A percentile compares a stretch with the other conserved stretches of the same genome.
Conservation (phyloP, 2,329 filamentous ascomycete species). For the Fusarium sp. region DNA sequence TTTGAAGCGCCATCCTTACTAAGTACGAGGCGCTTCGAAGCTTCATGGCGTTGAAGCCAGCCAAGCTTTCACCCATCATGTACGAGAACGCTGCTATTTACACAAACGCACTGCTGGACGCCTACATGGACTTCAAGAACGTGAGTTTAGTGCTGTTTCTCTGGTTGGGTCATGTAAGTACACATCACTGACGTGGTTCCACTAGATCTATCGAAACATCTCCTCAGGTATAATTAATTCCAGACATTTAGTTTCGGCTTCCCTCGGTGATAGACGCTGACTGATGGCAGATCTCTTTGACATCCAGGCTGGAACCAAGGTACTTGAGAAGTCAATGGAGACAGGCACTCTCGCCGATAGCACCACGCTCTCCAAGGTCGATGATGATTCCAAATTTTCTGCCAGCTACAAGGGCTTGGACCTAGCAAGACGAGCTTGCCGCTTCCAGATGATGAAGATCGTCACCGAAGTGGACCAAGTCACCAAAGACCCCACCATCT, state of each 20-base stretch:
- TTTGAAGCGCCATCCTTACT: not conserved
- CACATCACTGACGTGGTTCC: too few relatives aligned
- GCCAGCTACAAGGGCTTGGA: slow-evolving; percentile 6
- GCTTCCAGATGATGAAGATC: slow-evolving; percentile 11
- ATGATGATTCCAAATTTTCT: not conserved
- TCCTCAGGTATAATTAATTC: not conserved
- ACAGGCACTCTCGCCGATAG: not conserved
- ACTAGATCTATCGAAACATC: slow-evolving; percentile 6
- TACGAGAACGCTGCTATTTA: slow-evolving; percentile 11
- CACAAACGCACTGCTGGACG: not conserved
- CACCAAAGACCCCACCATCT: not conserved
- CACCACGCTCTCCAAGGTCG: not conserved
- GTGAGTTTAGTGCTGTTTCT: not conserved
- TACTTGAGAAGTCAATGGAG: too few relatives aligned
- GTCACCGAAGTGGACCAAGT: slow-evolving; percentile 3
- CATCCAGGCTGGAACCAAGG: too few relatives aligned
- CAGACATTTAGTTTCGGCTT: too few relatives aligned
- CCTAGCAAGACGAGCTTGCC: not conserved
- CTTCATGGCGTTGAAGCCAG: slow-evolving; percentile 2
- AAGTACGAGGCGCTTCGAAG: slow-evolving; percentile 3
- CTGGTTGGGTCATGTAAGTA: too few relatives aligned
- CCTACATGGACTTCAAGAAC: slow-evolving; percentile 12
- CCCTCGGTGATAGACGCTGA: too few relatives aligned
- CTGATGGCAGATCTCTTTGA: too few relatives aligned
- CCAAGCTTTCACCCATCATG: not conserved